Conservation (phyloP, 208 protist genomes). For the Naegleria gruberi region DNA sequence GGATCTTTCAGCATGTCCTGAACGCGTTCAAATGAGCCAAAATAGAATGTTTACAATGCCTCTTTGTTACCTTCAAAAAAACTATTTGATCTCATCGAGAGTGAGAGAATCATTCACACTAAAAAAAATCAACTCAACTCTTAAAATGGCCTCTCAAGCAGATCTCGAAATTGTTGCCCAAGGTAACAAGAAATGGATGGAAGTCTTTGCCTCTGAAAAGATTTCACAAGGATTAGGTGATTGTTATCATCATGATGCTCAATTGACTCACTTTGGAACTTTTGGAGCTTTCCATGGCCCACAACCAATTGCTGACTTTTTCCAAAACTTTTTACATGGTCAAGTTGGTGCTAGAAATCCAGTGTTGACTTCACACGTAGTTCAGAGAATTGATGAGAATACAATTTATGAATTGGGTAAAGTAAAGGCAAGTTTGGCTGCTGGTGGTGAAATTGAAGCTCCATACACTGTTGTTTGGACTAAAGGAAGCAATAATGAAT, state of each 20-base stretch:
- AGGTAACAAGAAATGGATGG: too few species aligned
- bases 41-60: too few species aligned
- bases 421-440: background rate
- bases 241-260: background rate
- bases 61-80: too few species aligned
- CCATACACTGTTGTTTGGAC: background rate
- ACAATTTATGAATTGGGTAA: background rate
- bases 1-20: too few species aligned
- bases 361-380: background rate
- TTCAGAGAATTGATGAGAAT: background rate
- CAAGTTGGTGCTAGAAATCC: background rate
- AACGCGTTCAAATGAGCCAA: too few species aligned
- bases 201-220: too few species aligned
- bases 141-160: too few species aligned
- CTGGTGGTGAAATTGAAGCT: background rate
- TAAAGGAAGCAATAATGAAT: background rate
- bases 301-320: background rate
- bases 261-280: background rate
- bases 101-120: too few species aligned
- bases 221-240: background rate
- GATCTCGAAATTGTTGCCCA: too few species aligned
- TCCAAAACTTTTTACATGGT: background rate
- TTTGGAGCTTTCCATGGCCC: background rate
- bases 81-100: too few species aligned
- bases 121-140: too few species aligned